These are phyloP conservation scores for Coemansia sp. DNA, from an alignment of 192 early-diverging fungal genomes.

Conservation along the genomic window DNA sequence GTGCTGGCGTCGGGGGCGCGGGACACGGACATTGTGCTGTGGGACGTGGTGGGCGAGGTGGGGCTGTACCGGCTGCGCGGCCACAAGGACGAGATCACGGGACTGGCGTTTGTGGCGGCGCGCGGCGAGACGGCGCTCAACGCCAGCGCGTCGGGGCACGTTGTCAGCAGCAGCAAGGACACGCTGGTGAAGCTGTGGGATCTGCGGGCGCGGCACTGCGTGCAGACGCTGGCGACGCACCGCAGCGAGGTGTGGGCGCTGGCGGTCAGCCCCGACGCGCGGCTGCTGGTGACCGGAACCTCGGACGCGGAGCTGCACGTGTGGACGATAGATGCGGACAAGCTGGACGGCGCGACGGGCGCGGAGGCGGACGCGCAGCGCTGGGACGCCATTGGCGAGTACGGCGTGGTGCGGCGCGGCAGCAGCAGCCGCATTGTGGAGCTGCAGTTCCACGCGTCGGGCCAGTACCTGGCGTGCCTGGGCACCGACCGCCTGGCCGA, in stretches of 20 bases:
- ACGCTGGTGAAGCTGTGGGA: constrained; percentile 97
- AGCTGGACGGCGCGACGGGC: constrained; percentile 15
- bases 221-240: constrained; percentile 89
- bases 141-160: constrained; percentile 58
- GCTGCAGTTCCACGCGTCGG: constrained; percentile 74
- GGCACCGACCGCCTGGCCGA: constrained; percentile 79
- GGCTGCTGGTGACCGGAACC: constrained; percentile 76
- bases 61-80: constrained; percentile 86
- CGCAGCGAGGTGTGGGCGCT: constrained; percentile 92
- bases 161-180: constrained; percentile 92
- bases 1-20: constrained; percentile 84
- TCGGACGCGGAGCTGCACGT: constrained; percentile 80
- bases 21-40: constrained; percentile 93
- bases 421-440: constrained; percentile 77
- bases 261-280: constrained; percentile 63
- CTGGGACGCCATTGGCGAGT: constrained; percentile 66
- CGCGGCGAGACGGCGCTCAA: constrained; percentile 26
- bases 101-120: constrained; percentile 38
- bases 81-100: constrained; percentile 94
- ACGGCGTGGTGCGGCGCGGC: constrained; percentile 75
- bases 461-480: constrained; percentile 72
- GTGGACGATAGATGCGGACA: constrained; percentile 70
- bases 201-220: constrained; percentile 85
- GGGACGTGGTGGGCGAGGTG: constrained; percentile 89
- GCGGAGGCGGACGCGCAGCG: constrained; percentile 22